These are phyloP conservation scores for Coemansia sp. DNA, from an alignment of 192 early-diverging fungal species.

Conservation along the genomic window DNA sequence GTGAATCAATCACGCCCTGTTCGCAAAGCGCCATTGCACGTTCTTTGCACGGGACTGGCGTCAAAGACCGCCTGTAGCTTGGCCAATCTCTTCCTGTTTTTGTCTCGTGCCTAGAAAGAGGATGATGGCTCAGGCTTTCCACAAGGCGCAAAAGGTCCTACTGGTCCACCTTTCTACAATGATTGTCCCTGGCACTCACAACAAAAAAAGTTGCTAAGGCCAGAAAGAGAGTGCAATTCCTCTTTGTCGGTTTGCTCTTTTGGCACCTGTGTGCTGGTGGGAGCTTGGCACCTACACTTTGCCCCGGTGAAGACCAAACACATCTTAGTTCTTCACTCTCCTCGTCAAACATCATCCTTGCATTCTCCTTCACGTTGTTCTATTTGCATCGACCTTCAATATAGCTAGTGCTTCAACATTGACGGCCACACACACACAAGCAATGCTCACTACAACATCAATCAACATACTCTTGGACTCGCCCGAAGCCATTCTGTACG, in stretches of 20 bases:
- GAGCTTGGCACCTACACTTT: background rate
- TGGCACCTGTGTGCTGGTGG: background rate
- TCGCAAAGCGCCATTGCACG: background rate
- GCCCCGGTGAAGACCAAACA: background rate
- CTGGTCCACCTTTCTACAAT: conserved; percentile 3
- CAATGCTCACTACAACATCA: conserved; percentile 31
- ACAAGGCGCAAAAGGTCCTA: conserved; percentile 6
- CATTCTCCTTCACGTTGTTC: background rate
- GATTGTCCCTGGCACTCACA: background rate
- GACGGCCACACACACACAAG: background rate
- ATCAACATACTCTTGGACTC: conserved; percentile 32
- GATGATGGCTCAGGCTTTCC: background rate
- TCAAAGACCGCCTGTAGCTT: background rate
- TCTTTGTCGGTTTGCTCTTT: conserved; percentile 2
- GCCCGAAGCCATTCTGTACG: conserved; percentile 34
- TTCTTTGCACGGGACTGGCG: background rate
- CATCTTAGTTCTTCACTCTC: background rate
- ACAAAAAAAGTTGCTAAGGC: background rate
- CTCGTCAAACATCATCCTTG: background rate
- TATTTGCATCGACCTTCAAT: background rate
- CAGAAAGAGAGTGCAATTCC: background rate
- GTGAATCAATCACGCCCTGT: background rate
- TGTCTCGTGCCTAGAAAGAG: conserved; percentile 3
- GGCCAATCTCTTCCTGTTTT: background rate
- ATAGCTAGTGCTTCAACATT: background rate